Percentiles rank a stretch among this genome's conserved stretches.
phyloP scores from a whole-genome alignment of 108 stramenopile genomes.

The Skeletonema marinoi region DNA sequence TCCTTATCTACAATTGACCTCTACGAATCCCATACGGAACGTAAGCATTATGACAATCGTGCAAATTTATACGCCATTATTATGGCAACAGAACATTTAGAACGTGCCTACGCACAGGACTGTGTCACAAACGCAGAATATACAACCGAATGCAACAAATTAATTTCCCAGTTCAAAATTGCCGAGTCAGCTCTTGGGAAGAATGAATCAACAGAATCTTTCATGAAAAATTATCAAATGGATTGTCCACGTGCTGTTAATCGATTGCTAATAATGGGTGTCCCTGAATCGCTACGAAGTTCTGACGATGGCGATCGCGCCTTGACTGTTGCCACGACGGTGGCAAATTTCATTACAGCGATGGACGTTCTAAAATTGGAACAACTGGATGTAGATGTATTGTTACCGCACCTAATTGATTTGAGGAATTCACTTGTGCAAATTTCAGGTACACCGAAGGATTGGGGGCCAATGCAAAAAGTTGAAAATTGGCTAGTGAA shows the following conservation, averaged over 20 bases:
- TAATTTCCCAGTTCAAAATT: conserved; percentile 95
- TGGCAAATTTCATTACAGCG: conserved; percentile 95
- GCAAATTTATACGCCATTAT: conserved; percentile 96
- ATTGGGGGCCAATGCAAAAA: conserved; percentile 88
- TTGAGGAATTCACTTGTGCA: conserved; percentile 84
- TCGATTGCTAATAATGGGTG: conserved; percentile 86
- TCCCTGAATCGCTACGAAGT: conserved; percentile 89
- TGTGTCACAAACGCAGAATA: conserved; percentile 87
- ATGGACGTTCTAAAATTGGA: conserved; percentile 98
- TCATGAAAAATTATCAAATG: conserved; percentile 92
- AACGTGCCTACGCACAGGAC: conserved; percentile 94
- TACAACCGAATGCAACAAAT: conserved; percentile 88
- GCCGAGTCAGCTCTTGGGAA: conserved; percentile 80
- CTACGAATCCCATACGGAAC: conserved; percentile 68
- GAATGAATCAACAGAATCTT: conserved; percentile 52
- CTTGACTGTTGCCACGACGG: conserved; percentile 89
- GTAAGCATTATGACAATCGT: conserved; percentile 80
- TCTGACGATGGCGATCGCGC: conserved; percentile 51
- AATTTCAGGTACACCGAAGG: conserved; percentile 85
- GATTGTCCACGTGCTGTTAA: conserved; percentile 96
- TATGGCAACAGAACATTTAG: conserved; percentile 94
- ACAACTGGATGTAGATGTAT: conserved; percentile 94
- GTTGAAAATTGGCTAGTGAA: conserved; percentile 91
- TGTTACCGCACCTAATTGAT: conserved; percentile 94
- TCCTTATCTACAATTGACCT: conserved; percentile 57